phyloP scores from a whole-genome alignment of 2,329 filamentous ascomycete genomes.

The Botryotinia calthae region DNA sequence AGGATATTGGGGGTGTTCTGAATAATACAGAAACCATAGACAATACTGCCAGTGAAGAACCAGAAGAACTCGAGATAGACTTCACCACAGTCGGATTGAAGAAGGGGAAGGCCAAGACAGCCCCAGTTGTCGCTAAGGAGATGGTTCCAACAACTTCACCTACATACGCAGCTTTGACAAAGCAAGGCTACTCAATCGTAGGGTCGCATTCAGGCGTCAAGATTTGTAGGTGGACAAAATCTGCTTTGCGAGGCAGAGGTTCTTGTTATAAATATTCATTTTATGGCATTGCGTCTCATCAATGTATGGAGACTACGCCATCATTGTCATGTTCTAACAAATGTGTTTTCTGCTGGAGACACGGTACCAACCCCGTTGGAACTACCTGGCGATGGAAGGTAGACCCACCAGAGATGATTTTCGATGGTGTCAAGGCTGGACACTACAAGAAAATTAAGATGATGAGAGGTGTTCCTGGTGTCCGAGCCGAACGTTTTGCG shows the following conservation, averaged over 20 bases:
- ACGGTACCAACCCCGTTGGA: constrained; percentile 94
- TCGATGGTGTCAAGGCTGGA: constrained; percentile 81
- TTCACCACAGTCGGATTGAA: constrained; percentile 70
- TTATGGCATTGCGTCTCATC: constrained; percentile 93
- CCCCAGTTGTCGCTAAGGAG: constrained; percentile 62
- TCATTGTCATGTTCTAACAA: constrained; percentile 97
- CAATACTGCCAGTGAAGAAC: constrained; percentile 27
- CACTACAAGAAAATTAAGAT: constrained; percentile 99
- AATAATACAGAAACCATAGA: constrained; percentile 43
- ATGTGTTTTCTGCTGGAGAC: constrained; percentile 98
- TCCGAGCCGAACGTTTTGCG: constrained; percentile 84
- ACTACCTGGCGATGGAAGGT: constrained; percentile 97
- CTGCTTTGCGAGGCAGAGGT: constrained; percentile 84
- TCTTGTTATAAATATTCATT: constrained; percentile 98
- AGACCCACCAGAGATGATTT: constrained; percentile 85
- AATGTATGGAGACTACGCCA: constrained; percentile 97
- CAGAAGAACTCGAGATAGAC: constrained; percentile 69
- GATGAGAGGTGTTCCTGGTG: constrained; percentile 89
- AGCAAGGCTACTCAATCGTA: constrained; percentile 94
- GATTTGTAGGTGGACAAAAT: constrained; percentile 98
- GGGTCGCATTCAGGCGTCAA: constrained; percentile 96
- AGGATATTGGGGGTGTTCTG: constrained; percentile 73
- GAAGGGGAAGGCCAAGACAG: constrained; percentile 44
- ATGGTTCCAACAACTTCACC: constrained; percentile 94
- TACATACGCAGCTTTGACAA: constrained; percentile 84